Evolutionary conservation across 768 basidiomycete species (phyloP), one percentile per base, ranked within the genome.

Genomic region (Lactarius tabidus): DNA sequence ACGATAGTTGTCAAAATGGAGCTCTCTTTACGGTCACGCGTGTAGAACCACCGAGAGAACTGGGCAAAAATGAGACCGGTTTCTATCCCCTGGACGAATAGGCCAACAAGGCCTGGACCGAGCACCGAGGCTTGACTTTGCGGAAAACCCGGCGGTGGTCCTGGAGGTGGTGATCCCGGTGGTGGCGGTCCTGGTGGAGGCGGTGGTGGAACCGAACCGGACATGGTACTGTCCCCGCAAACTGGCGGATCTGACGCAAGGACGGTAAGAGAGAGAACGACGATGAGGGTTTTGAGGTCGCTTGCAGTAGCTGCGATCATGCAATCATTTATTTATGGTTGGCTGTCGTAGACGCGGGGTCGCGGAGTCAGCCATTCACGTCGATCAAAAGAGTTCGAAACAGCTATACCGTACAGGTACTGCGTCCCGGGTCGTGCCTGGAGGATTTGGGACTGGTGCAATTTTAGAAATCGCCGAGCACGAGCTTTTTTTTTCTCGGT

Each of bases 41-140:
- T 14, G 15, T 36, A 33, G 39, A 56, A 60, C 64, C 64, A 65
- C 14, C 36, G 64, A 48, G 35, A 60, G 54, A 65, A 45, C 15
- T 65, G 59, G 3, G 54, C 6, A 3, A 65, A 18, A 6, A 65
- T 54, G 45, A 65, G 64, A 35, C 59, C 64, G 6, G 59, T 51
- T 33, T n/a, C 35, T 8, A 65, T 5, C 26, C 64, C 64, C 18
- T 65, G 53, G 6, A 57, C 7, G 14, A 65, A 57, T 2, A 65
- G 54, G 14, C 64, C 45, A 12, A 5, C 54, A 23, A 65, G 56
- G 2, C 64, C 59, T 14, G 64, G 45, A 23, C 54, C 59, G 7
- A 65, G 20, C 36, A 65, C 54, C 23, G 8, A 18, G 12, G 6
- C 29, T 45, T 31, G 43, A 56, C n/a, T 57, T 8, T 39, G 64